Evolutionary conservation across 2,329 filamentous ascomycete genomes (phyloP), one percentile per base, ranked within the genome.

Genomic region (Colletotrichum sublineola): DNA sequence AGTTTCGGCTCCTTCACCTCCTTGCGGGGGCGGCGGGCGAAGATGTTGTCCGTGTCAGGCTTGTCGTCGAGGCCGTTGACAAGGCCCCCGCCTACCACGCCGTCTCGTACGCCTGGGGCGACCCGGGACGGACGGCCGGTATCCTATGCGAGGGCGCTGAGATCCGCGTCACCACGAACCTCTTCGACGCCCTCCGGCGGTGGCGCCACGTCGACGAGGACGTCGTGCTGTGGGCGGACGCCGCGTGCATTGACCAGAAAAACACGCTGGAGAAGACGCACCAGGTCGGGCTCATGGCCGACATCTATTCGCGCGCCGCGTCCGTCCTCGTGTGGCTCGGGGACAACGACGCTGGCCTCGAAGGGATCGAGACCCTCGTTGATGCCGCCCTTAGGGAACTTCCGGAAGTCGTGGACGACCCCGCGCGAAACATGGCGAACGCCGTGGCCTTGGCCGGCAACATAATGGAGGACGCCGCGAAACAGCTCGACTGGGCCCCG

Each of bases 171-270:
- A 74, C 67, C 3, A 56, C 42, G 20, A 77, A 75, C 48, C 71
- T 77, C 2, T 50, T 56, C 20, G 73, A 71, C 33, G 77, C 75
- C 2, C 63, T 78, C 2, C 66, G 40, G 14, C 75, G 63, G 15
- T 73, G 77, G 20, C 70, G 74, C 3, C 40, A 20, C n/a, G 14
- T 63, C 40, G 44, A 55, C n/a, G 5, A n/a, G 14, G 48, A 29
- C 2, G 12, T 42, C 20, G 50, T 61, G 24, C 60, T 77, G 44
- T 77, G 75, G 76, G 74, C 71, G 3, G 75, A 77, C 65, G 75
- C 72, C 4, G 31, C 76, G 11, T 76, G 70, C 60, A 74, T 77
- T 48, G 73, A 76, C 33, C 75, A 76, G 38, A 63, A 64, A 0
- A 68, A 76, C 18, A 18, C 68, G 12, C 36, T 63, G 6, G 75